Conservation (phyloP, 257 asterid species). For the Rauvolfia tetraphylla region DNA sequence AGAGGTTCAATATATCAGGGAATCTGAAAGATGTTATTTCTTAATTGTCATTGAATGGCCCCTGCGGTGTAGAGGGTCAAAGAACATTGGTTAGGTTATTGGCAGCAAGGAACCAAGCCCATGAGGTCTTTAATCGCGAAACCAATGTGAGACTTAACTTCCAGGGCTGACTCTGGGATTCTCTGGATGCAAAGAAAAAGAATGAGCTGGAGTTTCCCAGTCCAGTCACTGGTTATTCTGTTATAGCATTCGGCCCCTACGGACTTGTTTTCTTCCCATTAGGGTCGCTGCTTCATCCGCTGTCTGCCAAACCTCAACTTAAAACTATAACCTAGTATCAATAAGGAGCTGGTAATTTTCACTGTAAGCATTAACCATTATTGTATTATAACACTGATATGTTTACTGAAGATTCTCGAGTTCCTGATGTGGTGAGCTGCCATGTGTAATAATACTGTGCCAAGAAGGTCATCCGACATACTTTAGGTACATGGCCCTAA, state of each 20-base stretch:
- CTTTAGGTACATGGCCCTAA: conserved; percentile 4
- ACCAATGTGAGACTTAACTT: conserved; percentile 2
- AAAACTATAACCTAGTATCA: not conserved
- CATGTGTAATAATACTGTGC: not conserved
- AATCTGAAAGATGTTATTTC: conserved; percentile 69
- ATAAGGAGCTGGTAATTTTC: conserved; percentile 11
- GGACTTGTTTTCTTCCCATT: conserved; percentile 6
- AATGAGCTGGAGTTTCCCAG: not conserved
- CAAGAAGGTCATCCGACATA: not conserved
- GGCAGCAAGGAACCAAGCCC: not conserved
- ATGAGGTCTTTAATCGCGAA: not conserved
- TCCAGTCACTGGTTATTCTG: not conserved
- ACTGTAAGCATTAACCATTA: not conserved
- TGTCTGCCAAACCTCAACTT: not conserved
- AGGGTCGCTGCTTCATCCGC: not conserved
- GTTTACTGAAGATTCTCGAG: conserved; percentile 3
- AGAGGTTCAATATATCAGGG: conserved; percentile 80
- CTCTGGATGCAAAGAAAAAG: not conserved
- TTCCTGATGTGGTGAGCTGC: conserved; percentile 3
- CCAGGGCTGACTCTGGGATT: not conserved
- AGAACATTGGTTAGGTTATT: conserved; percentile 25
- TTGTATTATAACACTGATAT: not conserved
- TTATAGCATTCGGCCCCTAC: not conserved
- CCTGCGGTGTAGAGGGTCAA: conserved; percentile 31
- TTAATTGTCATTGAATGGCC: conserved; percentile 56